Base-by-base conservation (phyloP, 768 basidiomycete genomes). In the Pleurotus sapidus region DNA sequence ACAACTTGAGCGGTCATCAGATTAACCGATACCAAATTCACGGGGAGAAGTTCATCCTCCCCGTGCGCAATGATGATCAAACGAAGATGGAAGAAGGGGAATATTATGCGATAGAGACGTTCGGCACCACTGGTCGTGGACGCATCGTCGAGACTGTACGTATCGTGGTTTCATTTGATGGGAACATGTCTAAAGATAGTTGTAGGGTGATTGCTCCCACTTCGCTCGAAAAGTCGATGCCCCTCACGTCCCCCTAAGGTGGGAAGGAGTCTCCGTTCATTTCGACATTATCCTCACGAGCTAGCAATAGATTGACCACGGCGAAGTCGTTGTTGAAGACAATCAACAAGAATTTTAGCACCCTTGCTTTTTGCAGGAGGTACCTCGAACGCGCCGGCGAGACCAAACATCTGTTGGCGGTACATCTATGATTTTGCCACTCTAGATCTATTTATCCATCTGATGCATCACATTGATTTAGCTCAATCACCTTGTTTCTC, bases 31-130 rank as follows among this genome's bases (percentile, higher is more conserved):
- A 98, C 70, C 87, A 88, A 61, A 97, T 98, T 59, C 96, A 99
- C 67, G 96, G 91, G 14, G 90, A 90, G 25, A 99, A 99, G 72
- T 92, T 91, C 0, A 87, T 98, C 1, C 80, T 92, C 37, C 83
- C 98, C 46, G 91, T 97, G 46, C 92, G 89, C 69, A 93, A 89
- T 57, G 83, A 88, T 30, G 95, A 97, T 67, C 85, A 88, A 59
- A 93, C 90, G 12, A 96, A 93, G 74, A 99, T 99, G 97, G 97
- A 98, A 67, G 97, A 99, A 72, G 97, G 95, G 40, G 97, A 98
- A 66, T 98, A 98, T 68, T 99, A 93, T 69, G 97, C 97, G 7
- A 96, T 99, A 56, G 97, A 99, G 72, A 99, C 97, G 1, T 99
- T 99, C 70, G 97, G 97, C 9, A 92, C 91, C n/a, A 98, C 96